A percentile compares a stretch with the other conserved stretches of the same genome.
These are phyloP conservation scores for Russula brevipes DNA, from an alignment of 768 basidiomycete genomes.

Conservation along the genomic window DNA sequence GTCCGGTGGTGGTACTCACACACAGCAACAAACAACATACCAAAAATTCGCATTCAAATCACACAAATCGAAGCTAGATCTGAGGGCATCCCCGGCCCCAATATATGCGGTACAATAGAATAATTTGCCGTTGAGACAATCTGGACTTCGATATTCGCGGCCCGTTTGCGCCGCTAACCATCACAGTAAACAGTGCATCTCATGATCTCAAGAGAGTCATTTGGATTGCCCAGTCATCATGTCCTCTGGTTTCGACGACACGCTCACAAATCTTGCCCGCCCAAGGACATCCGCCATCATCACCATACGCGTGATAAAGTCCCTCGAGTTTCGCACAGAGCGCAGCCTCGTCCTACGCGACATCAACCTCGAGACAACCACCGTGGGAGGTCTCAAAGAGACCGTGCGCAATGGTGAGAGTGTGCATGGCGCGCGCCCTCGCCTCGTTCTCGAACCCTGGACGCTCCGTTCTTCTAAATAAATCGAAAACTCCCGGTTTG, in stretches of 20 bases:
- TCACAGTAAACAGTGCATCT: no score
- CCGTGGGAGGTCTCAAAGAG: slow-evolving; percentile 75
- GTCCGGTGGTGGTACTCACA: no score
- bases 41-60: no score
- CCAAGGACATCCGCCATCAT: slow-evolving; percentile 76
- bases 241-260: slow-evolving; percentile 36
- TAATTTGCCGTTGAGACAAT: not conserved
- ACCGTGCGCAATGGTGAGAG: slow-evolving; percentile 56
- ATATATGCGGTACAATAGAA: no score
- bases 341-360: slow-evolving; percentile 79
- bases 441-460: not conserved
- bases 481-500: not conserved
- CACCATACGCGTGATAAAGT: slow-evolving; percentile 91
- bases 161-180: not conserved
- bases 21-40: no score
- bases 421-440: not conserved
- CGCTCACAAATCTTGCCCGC: slow-evolving; percentile 57
- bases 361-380: slow-evolving; percentile 72
- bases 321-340: slow-evolving; percentile 88
- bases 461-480: not conserved
- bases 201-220: no score
- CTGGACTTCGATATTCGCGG: not conserved
- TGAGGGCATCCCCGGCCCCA: no score
- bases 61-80: no score
- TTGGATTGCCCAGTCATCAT: not conserved